Base-by-base conservation (phyloP, 2,329 filamentous ascomycete species). In the Penicillium sp. region DNA sequence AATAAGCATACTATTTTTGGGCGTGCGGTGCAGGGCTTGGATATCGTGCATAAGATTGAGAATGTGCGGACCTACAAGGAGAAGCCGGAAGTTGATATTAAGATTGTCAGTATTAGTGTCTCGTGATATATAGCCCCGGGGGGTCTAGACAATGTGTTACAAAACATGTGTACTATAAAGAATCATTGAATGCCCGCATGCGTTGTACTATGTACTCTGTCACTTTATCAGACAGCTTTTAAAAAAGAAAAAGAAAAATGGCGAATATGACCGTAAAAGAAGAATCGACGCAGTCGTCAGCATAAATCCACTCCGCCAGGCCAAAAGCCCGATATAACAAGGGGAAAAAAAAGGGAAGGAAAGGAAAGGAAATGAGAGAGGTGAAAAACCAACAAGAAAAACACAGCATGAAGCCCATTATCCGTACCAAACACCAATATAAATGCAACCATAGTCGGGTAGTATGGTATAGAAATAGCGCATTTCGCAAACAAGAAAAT, bases 1-100 rank as follows among this genome's bases (percentile, higher is more conserved):
- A 88, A 89, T 61, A 96, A 97, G 74, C 94, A 99, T 73, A 97
- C 93, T 0, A 90, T 99, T 51, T 99, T 99, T 71, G 94, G 94
- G 0, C 82, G 94, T 39, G 92, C 91, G 1, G 88, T 93, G 37
- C 89, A 92, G 70, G 94, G 94, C 0, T 79, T 97, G 70, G 94
- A 99, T 73, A 91, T 99, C 20, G 87, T 99, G 58, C 92, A 97
- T 74, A 90, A 88, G 78, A 99, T 99, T 71, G 94, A 99, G 77
- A 96, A 95, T 72, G 82, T 84, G 16, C 89, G 89, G 71, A 92
- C 92, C 4, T 87, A 89, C 74, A 88, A 88, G 79, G 95, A 99
- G 78, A 96, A 93, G 79, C 94, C 94, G 0, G 90, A 96, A 73
- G 92, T 96, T 69, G 94, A 99, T 72, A 92, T 99, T 68, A 97